phyloP scores from a whole-genome alignment of 106 monocot species.

The Ottelia alismoides region DNA sequence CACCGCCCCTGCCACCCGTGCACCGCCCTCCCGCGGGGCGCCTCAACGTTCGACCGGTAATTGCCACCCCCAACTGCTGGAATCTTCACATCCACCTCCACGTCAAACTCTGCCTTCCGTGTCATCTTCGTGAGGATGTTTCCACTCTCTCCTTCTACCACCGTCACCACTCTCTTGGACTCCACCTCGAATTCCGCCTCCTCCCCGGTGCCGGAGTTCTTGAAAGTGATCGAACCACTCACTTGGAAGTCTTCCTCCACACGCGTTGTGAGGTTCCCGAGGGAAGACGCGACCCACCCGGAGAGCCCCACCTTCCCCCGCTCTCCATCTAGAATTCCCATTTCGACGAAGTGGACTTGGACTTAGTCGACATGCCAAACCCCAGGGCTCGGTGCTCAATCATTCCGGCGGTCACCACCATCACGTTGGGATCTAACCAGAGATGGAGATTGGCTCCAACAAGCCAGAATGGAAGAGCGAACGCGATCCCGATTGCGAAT shows the following conservation, averaged over 20 bases:
- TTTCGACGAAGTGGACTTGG: neutral
- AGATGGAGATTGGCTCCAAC: constrained; percentile 67
- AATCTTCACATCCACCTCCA: too few species aligned
- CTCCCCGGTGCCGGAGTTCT: too few species aligned
- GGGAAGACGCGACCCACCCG: constrained; percentile 25
- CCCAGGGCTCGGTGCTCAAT: neutral
- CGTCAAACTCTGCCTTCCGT: too few species aligned
- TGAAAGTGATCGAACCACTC: too few species aligned
- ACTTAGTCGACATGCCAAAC: neutral
- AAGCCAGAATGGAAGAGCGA: constrained; percentile 50
- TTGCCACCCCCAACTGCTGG: too few species aligned
- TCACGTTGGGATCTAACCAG: constrained; percentile 32
- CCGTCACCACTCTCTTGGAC: too few species aligned
- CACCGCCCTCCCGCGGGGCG: too few species aligned
- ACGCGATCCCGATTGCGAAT: constrained; percentile 36
- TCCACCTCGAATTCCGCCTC: too few species aligned
- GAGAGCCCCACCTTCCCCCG: neutral
- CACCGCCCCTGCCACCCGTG: too few species aligned
- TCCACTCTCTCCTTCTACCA: too few species aligned
- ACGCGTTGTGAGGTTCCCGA: constrained; percentile 19
- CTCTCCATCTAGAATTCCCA: neutral
- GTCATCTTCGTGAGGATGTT: too few species aligned
- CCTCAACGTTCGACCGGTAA: too few species aligned
- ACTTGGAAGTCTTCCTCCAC: constrained; percentile 10
- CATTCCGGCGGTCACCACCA: neutral